phyloP scores from a whole-genome alignment of 805 yeast species.

The Metschnikowia cerradonensis region DNA sequence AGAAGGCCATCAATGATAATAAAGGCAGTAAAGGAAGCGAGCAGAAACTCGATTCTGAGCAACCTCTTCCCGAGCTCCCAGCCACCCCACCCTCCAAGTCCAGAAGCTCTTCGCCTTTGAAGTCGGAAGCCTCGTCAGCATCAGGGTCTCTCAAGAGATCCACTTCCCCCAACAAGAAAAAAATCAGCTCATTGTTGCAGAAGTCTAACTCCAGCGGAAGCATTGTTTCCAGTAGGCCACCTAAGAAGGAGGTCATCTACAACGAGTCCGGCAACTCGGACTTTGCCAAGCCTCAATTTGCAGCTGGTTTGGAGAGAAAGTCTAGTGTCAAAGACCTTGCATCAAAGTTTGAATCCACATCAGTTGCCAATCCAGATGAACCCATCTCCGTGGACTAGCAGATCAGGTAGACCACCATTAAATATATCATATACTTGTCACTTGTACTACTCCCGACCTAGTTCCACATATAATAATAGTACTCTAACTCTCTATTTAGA shows the following conservation, averaged over 20 bases:
- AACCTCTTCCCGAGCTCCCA: conserved; percentile 17
- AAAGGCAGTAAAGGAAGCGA: background rate
- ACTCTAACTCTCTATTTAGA: no score
- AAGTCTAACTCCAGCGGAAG: background rate
- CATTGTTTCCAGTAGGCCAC: conserved; percentile 24
- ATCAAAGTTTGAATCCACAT: conserved; percentile 20
- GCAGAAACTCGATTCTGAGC: background rate
- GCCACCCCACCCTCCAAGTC: conserved; percentile 17
- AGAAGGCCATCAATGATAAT: conserved; percentile 6
- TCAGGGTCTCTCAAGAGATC: conserved; percentile 30
- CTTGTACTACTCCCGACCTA: no score
- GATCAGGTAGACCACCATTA: background rate
- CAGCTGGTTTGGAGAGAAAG: conserved; percentile 24
- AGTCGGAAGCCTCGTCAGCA: conserved; percentile 5
- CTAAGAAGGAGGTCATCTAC: conserved; percentile 26
- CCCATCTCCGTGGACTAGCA: background rate
- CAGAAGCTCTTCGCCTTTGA: conserved; percentile 12
- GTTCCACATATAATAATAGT: no score
- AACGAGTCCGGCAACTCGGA: conserved; percentile 13
- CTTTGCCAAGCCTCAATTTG: conserved; percentile 27
- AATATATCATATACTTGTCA: no score
- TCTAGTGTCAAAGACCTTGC: conserved; percentile 34
- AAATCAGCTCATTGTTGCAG: conserved; percentile 11
- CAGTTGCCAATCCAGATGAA: background rate
- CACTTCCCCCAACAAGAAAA: conserved; percentile 38